These are phyloP conservation scores for Pleurotus tuber-regium DNA, from an alignment of 768 basidiomycete genomes.

Conservation along the genomic window DNA sequence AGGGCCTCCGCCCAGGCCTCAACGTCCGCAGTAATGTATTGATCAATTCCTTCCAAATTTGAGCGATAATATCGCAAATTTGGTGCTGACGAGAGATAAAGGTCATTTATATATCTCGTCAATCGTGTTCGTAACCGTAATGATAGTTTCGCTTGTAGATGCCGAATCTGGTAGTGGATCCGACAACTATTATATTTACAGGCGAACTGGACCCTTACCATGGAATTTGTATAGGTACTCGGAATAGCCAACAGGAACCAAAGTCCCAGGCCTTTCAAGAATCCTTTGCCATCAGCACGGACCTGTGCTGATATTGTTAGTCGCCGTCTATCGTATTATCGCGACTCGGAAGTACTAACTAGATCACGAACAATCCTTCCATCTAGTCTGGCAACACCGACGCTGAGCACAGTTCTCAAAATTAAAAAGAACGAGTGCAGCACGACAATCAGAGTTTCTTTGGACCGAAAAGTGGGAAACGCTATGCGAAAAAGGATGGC, in stretches of 20 bases:
- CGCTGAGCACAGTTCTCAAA: conserved; percentile 80
- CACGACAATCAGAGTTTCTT: conserved; percentile 71
- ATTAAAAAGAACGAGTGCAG: conserved; percentile 86
- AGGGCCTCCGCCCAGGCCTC: conserved; percentile 86
- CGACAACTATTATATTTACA: background rate
- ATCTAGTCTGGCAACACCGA: conserved; percentile 85
- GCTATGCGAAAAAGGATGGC: conserved; percentile 72
- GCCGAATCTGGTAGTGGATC: conserved; percentile 65
- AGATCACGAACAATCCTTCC: conserved; percentile 87
- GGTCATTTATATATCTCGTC: conserved; percentile 87
- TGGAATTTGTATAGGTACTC: conserved; percentile 93
- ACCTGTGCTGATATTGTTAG: too few relatives aligned
- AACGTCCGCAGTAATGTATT: conserved; percentile 92
- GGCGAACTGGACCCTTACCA: conserved; percentile 45
- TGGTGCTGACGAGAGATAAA: conserved; percentile 80
- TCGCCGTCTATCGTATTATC: too few relatives aligned
- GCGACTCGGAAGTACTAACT: conserved; percentile 37
- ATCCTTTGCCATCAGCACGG: conserved; percentile 80
- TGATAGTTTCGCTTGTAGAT: conserved; percentile 84
- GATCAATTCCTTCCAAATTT: conserved; percentile 75
- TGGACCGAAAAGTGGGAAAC: conserved; percentile 59
- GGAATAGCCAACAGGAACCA: conserved; percentile 94
- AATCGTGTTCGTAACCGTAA: conserved; percentile 81
- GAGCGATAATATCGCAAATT: conserved; percentile 69
- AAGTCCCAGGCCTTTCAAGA: conserved; percentile 73